These are phyloP conservation scores for Tremellales sp. DNA, from an alignment of 1,284 basidiomycete genomes.

Conservation along the genomic window DNA sequence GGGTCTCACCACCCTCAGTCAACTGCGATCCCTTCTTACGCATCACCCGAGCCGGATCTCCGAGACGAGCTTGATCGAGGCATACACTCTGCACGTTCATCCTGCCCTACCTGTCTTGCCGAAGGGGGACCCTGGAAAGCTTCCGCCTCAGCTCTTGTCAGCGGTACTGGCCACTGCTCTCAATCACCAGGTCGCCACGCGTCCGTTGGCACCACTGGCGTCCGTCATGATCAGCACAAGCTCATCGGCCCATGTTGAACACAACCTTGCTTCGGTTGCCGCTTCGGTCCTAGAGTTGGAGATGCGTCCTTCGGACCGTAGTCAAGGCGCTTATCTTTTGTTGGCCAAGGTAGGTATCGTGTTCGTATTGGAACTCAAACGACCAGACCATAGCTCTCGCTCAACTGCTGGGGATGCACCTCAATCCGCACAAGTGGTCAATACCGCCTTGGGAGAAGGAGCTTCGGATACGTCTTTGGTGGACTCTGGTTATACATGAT, in stretches of 20 bases:
- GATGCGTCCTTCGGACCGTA: constrained; percentile 10
- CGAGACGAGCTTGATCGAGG: constrained; percentile 8
- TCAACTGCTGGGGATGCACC: constrained; percentile 30
- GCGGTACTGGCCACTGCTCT: constrained; percentile 18
- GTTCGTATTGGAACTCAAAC: not conserved
- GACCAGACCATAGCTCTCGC: constrained; percentile 29
- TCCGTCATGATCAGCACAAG: constrained; percentile 4
- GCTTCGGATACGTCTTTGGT: constrained; percentile 28
- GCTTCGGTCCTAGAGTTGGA: constrained; percentile 17
- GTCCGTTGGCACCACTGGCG: constrained; percentile 11
- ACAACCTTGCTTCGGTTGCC: constrained; percentile 15
- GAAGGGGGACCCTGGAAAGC: not conserved
- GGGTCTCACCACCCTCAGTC: constrained; percentile 3
- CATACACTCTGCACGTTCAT: constrained; percentile 17
- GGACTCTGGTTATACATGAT: constrained; percentile 27
- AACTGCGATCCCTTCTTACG: constrained; percentile 12
- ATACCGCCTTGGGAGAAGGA: constrained; percentile 26
- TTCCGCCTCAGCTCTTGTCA: constrained; percentile 19
- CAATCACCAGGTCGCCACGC: constrained; percentile 12
- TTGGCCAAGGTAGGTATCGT: constrained; percentile 23
- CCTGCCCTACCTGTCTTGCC: constrained; percentile 23
- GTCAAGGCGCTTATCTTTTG: constrained; percentile 15
- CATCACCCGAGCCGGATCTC: constrained; percentile 10
- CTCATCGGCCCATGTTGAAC: constrained; percentile 4
- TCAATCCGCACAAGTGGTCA: constrained; percentile 21